These are phyloP conservation scores for Pseudohyphozyma bogoriensis DNA, from an alignment of 768 basidiomycete species.

Conservation along the genomic window DNA sequence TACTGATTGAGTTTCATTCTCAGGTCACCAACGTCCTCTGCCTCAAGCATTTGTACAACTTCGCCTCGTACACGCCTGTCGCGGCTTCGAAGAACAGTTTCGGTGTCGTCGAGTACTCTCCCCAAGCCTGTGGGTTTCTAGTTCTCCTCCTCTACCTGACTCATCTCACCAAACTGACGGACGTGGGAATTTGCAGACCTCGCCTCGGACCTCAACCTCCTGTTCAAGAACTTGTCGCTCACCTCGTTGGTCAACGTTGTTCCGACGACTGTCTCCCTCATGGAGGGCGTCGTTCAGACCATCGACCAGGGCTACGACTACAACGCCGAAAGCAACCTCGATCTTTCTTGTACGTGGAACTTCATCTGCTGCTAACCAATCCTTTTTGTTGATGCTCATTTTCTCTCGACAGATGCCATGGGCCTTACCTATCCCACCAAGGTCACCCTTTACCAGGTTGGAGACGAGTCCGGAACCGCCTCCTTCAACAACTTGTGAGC, in stretches of 20 bases:
- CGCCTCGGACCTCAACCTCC: slow-evolving; percentile 42
- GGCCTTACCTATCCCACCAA: no score
- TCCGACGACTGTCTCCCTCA: slow-evolving; percentile 31
- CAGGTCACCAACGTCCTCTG: not conserved
- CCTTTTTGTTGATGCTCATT: not conserved
- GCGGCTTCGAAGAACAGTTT: not conserved
- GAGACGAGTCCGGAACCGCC: no score
- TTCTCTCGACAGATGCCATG: no score
- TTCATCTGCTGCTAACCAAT: not conserved
- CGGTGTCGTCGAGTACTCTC: slow-evolving; percentile 44
- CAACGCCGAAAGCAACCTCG: not conserved
- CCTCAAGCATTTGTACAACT: not conserved
- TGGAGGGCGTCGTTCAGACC: not conserved
- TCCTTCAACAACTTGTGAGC: no score
- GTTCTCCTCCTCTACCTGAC: no score
- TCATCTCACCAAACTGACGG: no score
- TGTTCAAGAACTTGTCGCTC: slow-evolving; percentile 43
- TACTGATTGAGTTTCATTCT: no score
- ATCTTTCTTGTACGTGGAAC: slow-evolving; percentile 21
- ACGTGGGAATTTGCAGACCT: no score
- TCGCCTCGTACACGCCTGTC: not conserved
- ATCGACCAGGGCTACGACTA: not conserved
- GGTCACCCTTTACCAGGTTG: no score
- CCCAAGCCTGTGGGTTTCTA: no score
- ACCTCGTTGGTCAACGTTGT: slow-evolving; percentile 40